Evolutionary conservation across 345 rosid species (phyloP), one percentile per base, ranked within the genome.

Genomic region (Hibiscus tridactylites): DNA sequence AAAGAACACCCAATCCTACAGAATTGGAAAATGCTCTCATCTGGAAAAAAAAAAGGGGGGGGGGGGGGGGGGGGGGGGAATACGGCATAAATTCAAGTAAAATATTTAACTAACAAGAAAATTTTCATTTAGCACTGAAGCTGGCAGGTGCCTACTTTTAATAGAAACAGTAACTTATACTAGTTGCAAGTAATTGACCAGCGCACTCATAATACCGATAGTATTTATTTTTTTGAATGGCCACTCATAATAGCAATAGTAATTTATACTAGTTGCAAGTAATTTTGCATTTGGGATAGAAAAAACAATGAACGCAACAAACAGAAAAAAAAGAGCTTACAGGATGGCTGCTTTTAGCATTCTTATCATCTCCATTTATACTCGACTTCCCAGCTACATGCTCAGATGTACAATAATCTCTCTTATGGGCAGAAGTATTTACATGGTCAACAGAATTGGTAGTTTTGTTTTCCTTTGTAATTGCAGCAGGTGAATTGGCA

Each of bases 401-500:
- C 42, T 88, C 94, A 29, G 84, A 80, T 53, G 90, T 77, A 77
- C 73, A 81, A 52, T 70, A 46, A 73, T 92, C 97, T 72, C 88
- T 90, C 76, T 80, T 79, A 24, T 78, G 80, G 60, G 65, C 71
- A 81, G 84, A 80, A 62, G 78, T 16, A 76, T 86, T 81, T 60
- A 75, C 73, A 80, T 85, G 79, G 68, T 89, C 96, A 66, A 79
- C 75, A 72, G 83, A 83, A 72, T 77, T 71, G 13, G 70, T 77
- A 70, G 87, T 79, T 81, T 87, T 92, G 65, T 71, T 81, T 59
- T 90, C 97, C 79, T 87, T 91, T 17, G 82, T 60, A 80, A 61
- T 63, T 61, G 78, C 49, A 74, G 84, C 73, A 71, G 88, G 82
- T 39, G 70, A 60, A 74, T 79, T 85, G 15, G 81, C 84, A 65